Percentiles rank a stretch among this genome's conserved stretches.
Evolutionary conservation across 1,284 basidiomycete genomes (phyloP).

Genomic region (Boletus semigastroideus): DNA sequence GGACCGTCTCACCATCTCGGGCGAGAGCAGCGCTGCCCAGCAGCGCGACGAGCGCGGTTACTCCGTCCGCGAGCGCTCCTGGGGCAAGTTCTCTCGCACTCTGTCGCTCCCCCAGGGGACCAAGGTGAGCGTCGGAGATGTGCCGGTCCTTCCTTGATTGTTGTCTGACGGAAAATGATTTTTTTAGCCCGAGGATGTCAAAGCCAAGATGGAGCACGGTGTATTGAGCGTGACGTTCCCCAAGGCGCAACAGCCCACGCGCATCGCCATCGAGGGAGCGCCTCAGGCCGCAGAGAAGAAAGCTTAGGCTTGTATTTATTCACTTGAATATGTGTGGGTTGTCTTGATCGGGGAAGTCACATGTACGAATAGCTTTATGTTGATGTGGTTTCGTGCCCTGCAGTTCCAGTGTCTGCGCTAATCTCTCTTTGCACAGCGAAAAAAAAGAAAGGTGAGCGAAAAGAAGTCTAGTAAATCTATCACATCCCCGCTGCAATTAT

Average conservation of each 20-base stretch:
- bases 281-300: not conserved
- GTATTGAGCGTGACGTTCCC: conserved; percentile 46
- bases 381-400: not conserved
- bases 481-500: not conserved
- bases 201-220: conserved; percentile 45
- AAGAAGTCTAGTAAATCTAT: conserved; percentile 1
- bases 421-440: not conserved
- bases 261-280: conserved; percentile 35
- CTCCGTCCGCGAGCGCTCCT: conserved; percentile 49
- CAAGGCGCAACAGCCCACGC: conserved; percentile 37
- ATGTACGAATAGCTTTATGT: conserved; percentile 10
- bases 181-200: conserved; percentile 40
- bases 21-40: conserved; percentile 37
- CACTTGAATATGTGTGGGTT: not conserved
- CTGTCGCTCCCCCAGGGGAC: conserved; percentile 47
- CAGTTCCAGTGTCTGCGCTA: not conserved
- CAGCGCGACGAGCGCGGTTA: conserved; percentile 45
- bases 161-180: not conserved
- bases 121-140: conserved; percentile 37
- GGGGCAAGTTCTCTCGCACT: conserved; percentile 47
- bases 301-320: not conserved
- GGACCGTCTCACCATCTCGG: conserved; percentile 45
- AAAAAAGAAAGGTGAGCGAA: not conserved
- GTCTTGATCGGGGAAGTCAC: not conserved
- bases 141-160: not conserved